phyloP scores from a whole-genome alignment of 163 green algal genomes.

The Scenedesmus sp. region DNA sequence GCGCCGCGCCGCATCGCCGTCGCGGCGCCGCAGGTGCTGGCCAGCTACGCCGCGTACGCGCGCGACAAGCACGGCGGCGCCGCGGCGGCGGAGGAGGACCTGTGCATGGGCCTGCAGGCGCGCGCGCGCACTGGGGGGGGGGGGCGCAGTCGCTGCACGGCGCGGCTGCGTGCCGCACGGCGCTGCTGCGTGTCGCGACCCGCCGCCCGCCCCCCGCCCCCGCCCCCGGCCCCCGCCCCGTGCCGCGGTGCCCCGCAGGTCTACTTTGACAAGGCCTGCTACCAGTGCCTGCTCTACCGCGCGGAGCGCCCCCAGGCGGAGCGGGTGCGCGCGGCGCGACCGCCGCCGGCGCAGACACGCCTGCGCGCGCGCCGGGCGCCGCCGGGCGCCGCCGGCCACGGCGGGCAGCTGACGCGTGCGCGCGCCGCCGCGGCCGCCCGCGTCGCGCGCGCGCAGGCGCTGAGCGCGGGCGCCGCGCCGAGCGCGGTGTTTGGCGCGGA shows the following conservation, averaged over 20 bases:
- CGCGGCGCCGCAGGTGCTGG: neutral
- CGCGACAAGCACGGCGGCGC: constrained; percentile 40
- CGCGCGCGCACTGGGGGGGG: constrained; percentile 58
- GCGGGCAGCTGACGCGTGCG: no score
- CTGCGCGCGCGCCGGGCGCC: no score
- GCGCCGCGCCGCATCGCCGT: constrained; percentile 66
- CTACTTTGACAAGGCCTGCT: constrained; percentile 76
- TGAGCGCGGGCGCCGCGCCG: constrained; percentile 52
- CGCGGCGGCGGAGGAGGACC: constrained; percentile 34
- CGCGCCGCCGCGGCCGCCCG: neutral
- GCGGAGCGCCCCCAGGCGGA: constrained; percentile 67
- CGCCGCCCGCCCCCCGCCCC: no score
- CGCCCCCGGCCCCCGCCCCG: no score
- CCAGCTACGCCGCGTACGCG: constrained; percentile 64
- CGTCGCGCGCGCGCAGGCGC: constrained; percentile 12
- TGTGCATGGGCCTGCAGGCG: constrained; percentile 34
- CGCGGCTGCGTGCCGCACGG: constrained; percentile 30
- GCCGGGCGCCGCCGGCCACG: no score
- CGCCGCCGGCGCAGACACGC: neutral
- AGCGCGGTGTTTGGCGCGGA: constrained; percentile 79
- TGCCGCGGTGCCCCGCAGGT: constrained; percentile 34
- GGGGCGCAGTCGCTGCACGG: no score
- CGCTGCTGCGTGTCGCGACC: no score
- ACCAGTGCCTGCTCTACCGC: constrained; percentile 78
- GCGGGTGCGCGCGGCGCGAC: constrained; percentile 26